phyloP scores from a whole-genome alignment of 352 stramenopile genomes.

The Phytophthora cactorum region DNA sequence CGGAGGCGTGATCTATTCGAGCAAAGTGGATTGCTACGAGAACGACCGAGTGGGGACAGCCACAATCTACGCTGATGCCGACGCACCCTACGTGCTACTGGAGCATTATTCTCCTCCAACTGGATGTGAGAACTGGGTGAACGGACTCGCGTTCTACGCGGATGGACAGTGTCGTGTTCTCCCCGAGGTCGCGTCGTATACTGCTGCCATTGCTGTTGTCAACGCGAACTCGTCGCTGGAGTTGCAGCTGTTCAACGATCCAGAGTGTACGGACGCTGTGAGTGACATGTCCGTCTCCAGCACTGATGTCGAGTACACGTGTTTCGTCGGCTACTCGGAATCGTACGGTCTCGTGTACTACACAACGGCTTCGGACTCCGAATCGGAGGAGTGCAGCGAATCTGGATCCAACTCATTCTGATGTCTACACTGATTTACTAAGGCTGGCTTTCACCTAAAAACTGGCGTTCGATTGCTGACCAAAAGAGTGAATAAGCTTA shows the following conservation, averaged over 20 bases:
- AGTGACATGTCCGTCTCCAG: slow-evolving; percentile 12
- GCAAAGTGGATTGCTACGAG: slow-evolving; percentile 22
- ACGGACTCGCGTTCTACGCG: slow-evolving; percentile 26
- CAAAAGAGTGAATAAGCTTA: too few relatives aligned
- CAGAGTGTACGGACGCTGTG: slow-evolving; percentile 8
- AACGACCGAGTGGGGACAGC: slow-evolving; percentile 13
- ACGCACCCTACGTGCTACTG: slow-evolving; percentile 22
- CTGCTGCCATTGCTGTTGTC: slow-evolving; percentile 14
- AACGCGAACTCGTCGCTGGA: slow-evolving; percentile 16
- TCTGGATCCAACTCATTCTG: neutral
- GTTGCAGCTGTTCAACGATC: slow-evolving; percentile 21
- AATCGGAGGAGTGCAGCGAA: slow-evolving; percentile 1
- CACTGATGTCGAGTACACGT: slow-evolving; percentile 20
- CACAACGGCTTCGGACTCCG: slow-evolving; percentile 4
- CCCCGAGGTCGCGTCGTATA: slow-evolving; percentile 14
- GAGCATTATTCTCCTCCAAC: slow-evolving; percentile 26
- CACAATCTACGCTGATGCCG: slow-evolving; percentile 10
- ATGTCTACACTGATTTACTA: neutral
- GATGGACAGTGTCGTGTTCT: slow-evolving; percentile 23
- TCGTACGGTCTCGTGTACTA: slow-evolving; percentile 31
- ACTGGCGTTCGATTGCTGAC: too few relatives aligned
- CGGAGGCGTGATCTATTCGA: slow-evolving; percentile 10
- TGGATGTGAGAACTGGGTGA: slow-evolving; percentile 18
- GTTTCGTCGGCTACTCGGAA: slow-evolving; percentile 22
- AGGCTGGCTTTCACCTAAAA: too few relatives aligned